Evolutionary conservation across 2,329 filamentous ascomycete genomes (phyloP), one percentile per base, ranked within the genome.

Genomic region (Aspergillus sp.): DNA sequence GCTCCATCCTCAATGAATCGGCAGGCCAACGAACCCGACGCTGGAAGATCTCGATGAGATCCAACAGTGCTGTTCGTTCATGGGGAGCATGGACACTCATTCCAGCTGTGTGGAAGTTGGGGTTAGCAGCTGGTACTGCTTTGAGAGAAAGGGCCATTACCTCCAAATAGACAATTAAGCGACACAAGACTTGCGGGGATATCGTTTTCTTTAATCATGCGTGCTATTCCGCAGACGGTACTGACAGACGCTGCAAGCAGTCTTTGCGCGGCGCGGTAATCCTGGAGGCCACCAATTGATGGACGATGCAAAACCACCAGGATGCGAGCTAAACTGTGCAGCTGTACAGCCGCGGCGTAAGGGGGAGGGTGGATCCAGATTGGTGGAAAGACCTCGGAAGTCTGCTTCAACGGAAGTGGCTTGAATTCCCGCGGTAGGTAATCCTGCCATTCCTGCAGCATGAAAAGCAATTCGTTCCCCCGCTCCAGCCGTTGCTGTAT

Each of bases 301-400:
- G 78, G 78, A 42, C 76, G 71, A 45, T 81, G 74, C 43, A 80
- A 68, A 1, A 78, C 63, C 1, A 80, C 68, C 0, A 82, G 62
- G 39, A 81, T 76, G 7, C 73, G 69, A 0, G 78, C 76, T 50
- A 79, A 75, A 53, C 72, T 71, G 52, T 78, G 74, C 12, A 74
- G 70, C 53, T 81, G 78, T 5, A 81, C 59, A 0, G 77, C 73
- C 10, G 74, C 72, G 19, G 67, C 72, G 49, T 71, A 74, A 3
- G 69, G 62, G 3, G 74, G 67, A 2, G 76, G 75, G 50, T 78
- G 69, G 7, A 78, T 72, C 76, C 76, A 79, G 4, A 79, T 62
- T 1, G 74, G 69, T n/a, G 67, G 63, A 53, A 78, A 77, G 0
- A 67, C 52, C 32, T 63, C 61, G 3, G 56, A 49, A 0, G 50